phyloP scores from a whole-genome alignment of 371 early-diverging fungal species.

The Apophysomyces variabilis region DNA sequence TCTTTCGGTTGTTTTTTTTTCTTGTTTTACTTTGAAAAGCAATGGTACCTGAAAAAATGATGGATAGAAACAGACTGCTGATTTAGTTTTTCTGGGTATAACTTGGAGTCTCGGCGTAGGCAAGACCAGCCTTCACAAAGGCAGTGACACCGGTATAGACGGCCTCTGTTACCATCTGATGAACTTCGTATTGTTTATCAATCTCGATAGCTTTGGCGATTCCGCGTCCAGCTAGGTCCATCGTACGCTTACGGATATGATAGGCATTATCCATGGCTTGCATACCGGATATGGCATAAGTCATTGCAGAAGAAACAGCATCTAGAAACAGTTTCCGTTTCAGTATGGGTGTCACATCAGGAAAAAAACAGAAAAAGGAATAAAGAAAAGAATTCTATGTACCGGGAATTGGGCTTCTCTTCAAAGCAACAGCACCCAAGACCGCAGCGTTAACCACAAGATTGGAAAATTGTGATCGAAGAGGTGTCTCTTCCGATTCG shows the following conservation, averaged over 20 bases:
- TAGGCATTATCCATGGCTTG: slow-evolving; percentile 55
- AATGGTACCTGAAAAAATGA: slow-evolving; percentile 3
- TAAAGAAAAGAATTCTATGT: not conserved
- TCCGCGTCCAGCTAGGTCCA: slow-evolving; percentile 52
- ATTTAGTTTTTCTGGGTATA: slow-evolving; percentile 14
- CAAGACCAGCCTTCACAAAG: slow-evolving; percentile 62
- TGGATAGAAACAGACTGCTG: not conserved
- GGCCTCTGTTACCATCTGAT: slow-evolving; percentile 56
- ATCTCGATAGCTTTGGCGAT: slow-evolving; percentile 57
- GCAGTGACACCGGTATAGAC: slow-evolving; percentile 58
- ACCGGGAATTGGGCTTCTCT: slow-evolving; percentile 69
- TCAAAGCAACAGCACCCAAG: slow-evolving; percentile 60
- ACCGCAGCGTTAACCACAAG: slow-evolving; percentile 58
- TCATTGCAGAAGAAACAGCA: slow-evolving; percentile 46
- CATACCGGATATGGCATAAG: slow-evolving; percentile 44
- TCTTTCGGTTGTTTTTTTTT: not conserved
- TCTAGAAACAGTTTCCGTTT: slow-evolving; percentile 25
- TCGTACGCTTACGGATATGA: slow-evolving; percentile 56
- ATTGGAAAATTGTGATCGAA: slow-evolving; percentile 40
- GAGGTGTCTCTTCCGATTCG: slow-evolving; percentile 15
- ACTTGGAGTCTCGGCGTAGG: slow-evolving; percentile 62
- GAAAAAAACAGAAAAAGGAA: not conserved
- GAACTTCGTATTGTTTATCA: slow-evolving; percentile 63
- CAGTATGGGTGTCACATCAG: not conserved
- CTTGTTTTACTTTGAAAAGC: not conserved